These are phyloP conservation scores for Metschnikowia rubicola DNA, from an alignment of 805 yeast species.

Conservation along the genomic window DNA sequence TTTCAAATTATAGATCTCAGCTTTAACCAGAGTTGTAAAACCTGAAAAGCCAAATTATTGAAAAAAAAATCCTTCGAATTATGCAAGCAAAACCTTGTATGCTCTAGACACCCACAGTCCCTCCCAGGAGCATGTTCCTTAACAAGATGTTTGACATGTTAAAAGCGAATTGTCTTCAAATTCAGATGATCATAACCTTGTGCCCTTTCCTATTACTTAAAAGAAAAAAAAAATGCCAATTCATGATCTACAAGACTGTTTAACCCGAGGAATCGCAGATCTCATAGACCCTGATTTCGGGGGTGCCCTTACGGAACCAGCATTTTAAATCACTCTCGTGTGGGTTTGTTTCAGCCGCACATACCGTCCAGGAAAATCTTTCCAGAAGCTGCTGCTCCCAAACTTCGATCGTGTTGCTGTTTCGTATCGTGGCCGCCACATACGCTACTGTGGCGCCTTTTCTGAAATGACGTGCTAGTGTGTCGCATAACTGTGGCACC, in stretches of 20 bases:
- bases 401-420: constrained; percentile 31
- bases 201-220: no score
- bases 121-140: no score
- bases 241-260: neutral
- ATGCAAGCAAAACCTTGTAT: neutral
- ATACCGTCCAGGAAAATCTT: constrained; percentile 13
- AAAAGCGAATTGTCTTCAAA: neutral
- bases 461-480: constrained; percentile 40
- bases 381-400: constrained; percentile 27
- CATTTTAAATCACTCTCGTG: constrained; percentile 5
- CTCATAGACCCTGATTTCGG: constrained; percentile 17
- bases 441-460: constrained; percentile 31
- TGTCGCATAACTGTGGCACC: constrained; percentile 51
- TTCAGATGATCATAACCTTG: no score
- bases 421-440: constrained; percentile 77
- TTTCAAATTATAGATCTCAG: no score
- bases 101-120: no score
- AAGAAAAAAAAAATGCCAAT: no score
- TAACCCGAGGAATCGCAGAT: neutral
- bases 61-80: neutral
- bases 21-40: no score
- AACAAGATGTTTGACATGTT: neutral
- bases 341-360: constrained; percentile 6
- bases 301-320: constrained; percentile 18
- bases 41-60: no score